These are phyloP conservation scores for Agrocybe pediades DNA, from an alignment of 768 basidiomycete genomes.

Conservation along the genomic window DNA sequence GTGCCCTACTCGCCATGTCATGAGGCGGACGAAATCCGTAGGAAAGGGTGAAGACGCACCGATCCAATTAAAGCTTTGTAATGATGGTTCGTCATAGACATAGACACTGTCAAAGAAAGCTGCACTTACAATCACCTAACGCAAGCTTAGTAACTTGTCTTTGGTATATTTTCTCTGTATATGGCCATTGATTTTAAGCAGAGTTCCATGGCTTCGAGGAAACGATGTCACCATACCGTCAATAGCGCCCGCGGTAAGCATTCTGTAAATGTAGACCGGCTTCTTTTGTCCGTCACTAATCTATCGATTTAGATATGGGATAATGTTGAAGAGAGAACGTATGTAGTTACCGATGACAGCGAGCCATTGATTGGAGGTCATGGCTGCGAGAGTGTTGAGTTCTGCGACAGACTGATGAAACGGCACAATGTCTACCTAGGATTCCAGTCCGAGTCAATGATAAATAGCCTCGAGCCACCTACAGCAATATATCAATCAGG, in stretches of 20 bases:
- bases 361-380: slow-evolving; percentile 96
- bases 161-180: slow-evolving; percentile 86
- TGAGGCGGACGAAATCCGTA: not conserved
- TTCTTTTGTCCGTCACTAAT: slow-evolving; percentile 90
- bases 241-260: slow-evolving; percentile 86
- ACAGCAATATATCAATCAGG: not conserved
- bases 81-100: not conserved
- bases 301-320: slow-evolving; percentile 7
- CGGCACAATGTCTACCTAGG: slow-evolving; percentile 57
- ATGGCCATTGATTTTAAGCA: not conserved
- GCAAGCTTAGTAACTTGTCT: slow-evolving; percentile 94
- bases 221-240: slow-evolving; percentile 57
- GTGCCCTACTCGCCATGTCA: slow-evolving; percentile 27
- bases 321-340: not conserved
- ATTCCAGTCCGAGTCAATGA: slow-evolving; percentile 94
- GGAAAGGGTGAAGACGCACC: slow-evolving; percentile 33
- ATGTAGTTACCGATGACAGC: slow-evolving; percentile 78
- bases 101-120: not conserved
- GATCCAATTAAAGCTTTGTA: slow-evolving; percentile 81
- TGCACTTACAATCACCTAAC: slow-evolving; percentile 74
- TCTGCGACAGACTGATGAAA: slow-evolving; percentile 1
- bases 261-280: slow-evolving; percentile 87
- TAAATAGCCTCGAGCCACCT: slow-evolving; percentile 81
- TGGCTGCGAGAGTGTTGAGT: slow-evolving; percentile 48
- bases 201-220: not conserved